Base-by-base conservation (phyloP, 164 flowering plant species). In the Aristolochia californica region DNA sequence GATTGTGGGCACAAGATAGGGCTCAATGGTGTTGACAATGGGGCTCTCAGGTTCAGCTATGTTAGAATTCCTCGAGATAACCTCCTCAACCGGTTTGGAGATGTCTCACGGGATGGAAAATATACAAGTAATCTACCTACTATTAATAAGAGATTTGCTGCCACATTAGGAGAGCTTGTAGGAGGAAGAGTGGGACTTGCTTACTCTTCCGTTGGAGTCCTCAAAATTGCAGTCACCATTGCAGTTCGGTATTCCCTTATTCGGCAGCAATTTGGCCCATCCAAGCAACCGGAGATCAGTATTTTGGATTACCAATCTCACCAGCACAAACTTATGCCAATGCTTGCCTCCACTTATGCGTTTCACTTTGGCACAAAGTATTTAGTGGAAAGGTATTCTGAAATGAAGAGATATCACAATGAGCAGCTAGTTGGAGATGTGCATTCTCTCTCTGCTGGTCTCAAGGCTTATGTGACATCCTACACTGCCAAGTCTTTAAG, bases 1-100 rank as follows among this genome's bases (percentile, higher is more conserved):
- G 99, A 93, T 61, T 93, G 99, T 75, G 99, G 99, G 18, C 87
- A 89, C 68, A 89, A 93, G 74, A 60, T 93, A 71, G 99, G 99
- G 48, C 77, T 93, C 13, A 93, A 93, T 74, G 97, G 97, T 54
- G 97, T 93, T n/a, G 99, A 93, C 66, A 89, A 89, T 63, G 97
- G 99, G 21, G 96, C 97, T 25, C 62, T 93, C 49, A 81, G 82
- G 65, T 93, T 93, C 65, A 61, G 71, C 43, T 75, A 80, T 14
- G 99, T 93, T n/a, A 82, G 97, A 66, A 85, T 93, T 57, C 96
- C 99, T 26, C 83, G 97, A 50, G 96, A 93, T 22, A 87, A 87
- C 75, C 84, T 93, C 48, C 89, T 89, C 40, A 89, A 93, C 65
- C 77, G 97, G 11, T 89, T 93, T 74, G 99, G 95, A 48, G 94